phyloP scores from a whole-genome alignment of 768 basidiomycete species.

The Psilocybe cyanescens region DNA sequence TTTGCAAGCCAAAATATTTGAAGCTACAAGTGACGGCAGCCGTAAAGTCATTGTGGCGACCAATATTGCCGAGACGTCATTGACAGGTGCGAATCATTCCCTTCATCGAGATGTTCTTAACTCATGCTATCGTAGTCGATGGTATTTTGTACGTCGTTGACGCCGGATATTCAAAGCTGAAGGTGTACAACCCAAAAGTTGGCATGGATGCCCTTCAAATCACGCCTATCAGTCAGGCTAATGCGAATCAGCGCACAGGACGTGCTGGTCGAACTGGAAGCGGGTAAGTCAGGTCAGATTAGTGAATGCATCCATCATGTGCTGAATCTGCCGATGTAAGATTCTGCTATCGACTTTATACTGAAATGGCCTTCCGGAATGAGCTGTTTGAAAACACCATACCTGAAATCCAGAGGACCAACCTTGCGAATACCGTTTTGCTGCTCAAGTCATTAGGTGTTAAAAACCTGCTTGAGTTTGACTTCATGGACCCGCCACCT shows the following conservation, averaged over 20 bases:
- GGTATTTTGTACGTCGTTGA: slow-evolving; percentile 98
- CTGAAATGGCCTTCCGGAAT: slow-evolving; percentile 95
- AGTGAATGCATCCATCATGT: background rate
- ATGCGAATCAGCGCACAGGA: slow-evolving; percentile 94
- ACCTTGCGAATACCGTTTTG: slow-evolving; percentile 95
- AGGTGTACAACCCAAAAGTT: slow-evolving; percentile 98
- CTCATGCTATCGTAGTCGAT: slow-evolving; percentile 63
- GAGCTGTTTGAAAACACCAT: slow-evolving; percentile 96
- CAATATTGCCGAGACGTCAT: slow-evolving; percentile 97
- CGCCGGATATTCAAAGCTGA: slow-evolving; percentile 95
- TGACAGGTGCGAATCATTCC: slow-evolving; percentile 65
- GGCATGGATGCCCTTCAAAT: slow-evolving; percentile 99
- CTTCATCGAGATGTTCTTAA: slow-evolving; percentile 11
- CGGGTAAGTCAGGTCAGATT: slow-evolving; percentile 59
- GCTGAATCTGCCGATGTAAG: slow-evolving; percentile 38
- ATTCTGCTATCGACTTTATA: slow-evolving; percentile 95
- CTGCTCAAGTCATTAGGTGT: slow-evolving; percentile 95
- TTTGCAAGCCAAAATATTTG: slow-evolving; percentile 97
- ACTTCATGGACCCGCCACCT: slow-evolving; percentile 99
- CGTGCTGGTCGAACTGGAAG: slow-evolving; percentile 96
- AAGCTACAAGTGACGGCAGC: slow-evolving; percentile 90
- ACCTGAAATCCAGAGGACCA: slow-evolving; percentile 98
- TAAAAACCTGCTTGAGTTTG: slow-evolving; percentile 96
- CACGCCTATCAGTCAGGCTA: slow-evolving; percentile 98
- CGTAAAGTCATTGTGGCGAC: slow-evolving; percentile 98